Percentiles rank a stretch among this genome's conserved stretches.
Conservation (phyloP, 1,284 basidiomycete species). For the Polyporus tsugae region DNA sequence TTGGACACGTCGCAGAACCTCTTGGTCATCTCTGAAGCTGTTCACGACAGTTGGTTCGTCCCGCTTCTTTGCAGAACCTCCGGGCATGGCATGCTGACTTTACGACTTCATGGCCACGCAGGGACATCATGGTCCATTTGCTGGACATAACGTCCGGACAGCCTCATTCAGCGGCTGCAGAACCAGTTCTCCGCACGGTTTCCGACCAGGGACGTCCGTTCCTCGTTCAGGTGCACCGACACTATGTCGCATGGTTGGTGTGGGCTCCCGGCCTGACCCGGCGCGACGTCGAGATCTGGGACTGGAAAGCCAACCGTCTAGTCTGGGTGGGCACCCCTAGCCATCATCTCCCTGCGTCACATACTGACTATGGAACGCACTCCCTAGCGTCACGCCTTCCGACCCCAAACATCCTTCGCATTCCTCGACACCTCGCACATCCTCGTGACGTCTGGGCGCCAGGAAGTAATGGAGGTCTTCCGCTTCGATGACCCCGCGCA, state of each 20-base stretch:
- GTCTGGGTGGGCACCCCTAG: slow-evolving; percentile 11
- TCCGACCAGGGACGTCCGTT: slow-evolving; percentile 7
- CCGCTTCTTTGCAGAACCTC: not conserved
- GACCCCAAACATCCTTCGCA: slow-evolving; percentile 12
- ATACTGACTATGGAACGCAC: not conserved
- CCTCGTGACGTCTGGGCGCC: slow-evolving; percentile 18
- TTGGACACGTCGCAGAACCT: slow-evolving; percentile 17
- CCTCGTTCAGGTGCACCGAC: slow-evolving; percentile 11
- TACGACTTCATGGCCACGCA: not conserved
- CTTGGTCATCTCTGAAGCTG: slow-evolving; percentile 2
- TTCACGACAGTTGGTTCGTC: slow-evolving; percentile 3
- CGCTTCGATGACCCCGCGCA: slow-evolving; percentile 1
- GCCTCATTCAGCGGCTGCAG: slow-evolving; percentile 6
- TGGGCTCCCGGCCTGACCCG: not conserved
- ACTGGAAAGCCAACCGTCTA: slow-evolving; percentile 13
- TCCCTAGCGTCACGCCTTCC: slow-evolving; percentile 10
- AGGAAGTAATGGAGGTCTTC: slow-evolving; percentile 13
- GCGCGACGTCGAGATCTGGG: slow-evolving; percentile 14
- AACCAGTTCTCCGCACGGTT: not conserved
- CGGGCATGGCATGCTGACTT: not conserved
- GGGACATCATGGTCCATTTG: slow-evolving; percentile 9
- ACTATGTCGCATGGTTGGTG: slow-evolving; percentile 14
- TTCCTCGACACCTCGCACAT: slow-evolving; percentile 14
- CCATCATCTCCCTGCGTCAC: no score
- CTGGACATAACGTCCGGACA: slow-evolving; percentile 7